Base-by-base conservation (phyloP, 805 yeast species). In the Ogataea haglerorum region DNA sequence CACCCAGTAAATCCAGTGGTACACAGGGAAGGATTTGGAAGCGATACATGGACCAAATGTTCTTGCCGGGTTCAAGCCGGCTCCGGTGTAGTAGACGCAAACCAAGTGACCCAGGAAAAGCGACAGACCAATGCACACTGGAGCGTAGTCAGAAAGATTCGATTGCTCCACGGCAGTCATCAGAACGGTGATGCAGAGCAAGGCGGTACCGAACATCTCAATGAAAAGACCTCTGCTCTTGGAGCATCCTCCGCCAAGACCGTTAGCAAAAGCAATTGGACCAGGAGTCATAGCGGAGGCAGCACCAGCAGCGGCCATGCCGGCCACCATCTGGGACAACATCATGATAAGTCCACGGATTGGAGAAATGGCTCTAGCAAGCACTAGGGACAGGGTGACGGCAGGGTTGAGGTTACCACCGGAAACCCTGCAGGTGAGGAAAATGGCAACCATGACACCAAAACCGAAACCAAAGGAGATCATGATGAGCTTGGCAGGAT, bases 341-440 rank as follows among this genome's bases (percentile, higher is more conserved):
- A 76, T 65, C 80, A 82, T 78, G 42, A 83, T 60, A 16, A 69
- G 61, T 51, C 84, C 90, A 63, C 93, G 78, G 23, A 82, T 46
- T 41, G 89, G 87, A 30, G 87, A 75, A 45, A 84, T 73, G 40
- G 87, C 91, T 48, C 85, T 75, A 15, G 85, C 82, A 31, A 84
- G 66, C n/a, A 79, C 73, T 58, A 87, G 68, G 21, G 89, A 68
- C 29, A 85, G 69, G 16, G 95, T 82, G 30, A 87, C 95, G 36
- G 93, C 91, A 10, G 96, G 96, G 69, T 87, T 87, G 61, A 87
- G 75, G 68, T 85, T 85, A 69, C 93, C 95, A 57, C 95, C 95
- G 28, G 93, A 83, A 46, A 87, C 76, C 62, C 87, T 76, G 68
- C 72, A 81, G 55, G 83, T 78, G 54, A 78, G 64, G 54, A 78